phyloP scores from a whole-genome alignment of 2,329 filamentous ascomycete species.

The Raffaelea deltoideospora region DNA sequence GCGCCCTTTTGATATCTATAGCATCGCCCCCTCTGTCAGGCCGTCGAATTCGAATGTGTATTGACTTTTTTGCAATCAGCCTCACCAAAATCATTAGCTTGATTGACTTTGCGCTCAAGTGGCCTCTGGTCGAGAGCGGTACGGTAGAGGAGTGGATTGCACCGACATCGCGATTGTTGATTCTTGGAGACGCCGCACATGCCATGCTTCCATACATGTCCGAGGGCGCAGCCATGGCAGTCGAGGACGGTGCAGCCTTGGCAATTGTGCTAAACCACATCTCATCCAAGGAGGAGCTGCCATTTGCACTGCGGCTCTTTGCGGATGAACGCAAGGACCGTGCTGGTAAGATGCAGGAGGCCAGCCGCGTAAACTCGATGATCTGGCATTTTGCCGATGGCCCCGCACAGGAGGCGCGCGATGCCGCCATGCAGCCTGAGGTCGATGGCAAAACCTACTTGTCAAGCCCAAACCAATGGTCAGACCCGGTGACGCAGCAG shows the following conservation, averaged over 20 bases:
- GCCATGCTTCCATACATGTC: too few relatives aligned
- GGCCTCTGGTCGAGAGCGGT: too few relatives aligned
- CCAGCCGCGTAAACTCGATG: conserved; percentile 27
- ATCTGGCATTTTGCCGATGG: conserved; percentile 32
- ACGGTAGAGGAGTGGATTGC: too few relatives aligned
- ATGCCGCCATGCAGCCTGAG: conserved; percentile 24
- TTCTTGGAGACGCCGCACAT: too few relatives aligned
- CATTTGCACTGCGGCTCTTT: conserved; percentile 19
- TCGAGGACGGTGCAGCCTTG: conserved; percentile 25
- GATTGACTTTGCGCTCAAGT: too few relatives aligned
- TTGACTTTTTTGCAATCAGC: too few relatives aligned
- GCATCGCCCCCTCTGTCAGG: too few relatives aligned
- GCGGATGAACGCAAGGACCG: conserved; percentile 19
- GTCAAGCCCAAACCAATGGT: conserved; percentile 31
- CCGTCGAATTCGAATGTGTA: too few relatives aligned
- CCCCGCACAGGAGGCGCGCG: conserved; percentile 23
- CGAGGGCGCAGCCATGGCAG: too few relatives aligned
- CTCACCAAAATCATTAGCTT: too few relatives aligned
- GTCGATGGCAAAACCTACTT: conserved; percentile 20
- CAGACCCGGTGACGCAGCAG: conserved; percentile 26
- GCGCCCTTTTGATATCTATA: too few relatives aligned
- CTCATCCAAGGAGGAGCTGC: conserved; percentile 12
- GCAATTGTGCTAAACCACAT: conserved; percentile 21
- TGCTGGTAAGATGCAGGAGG: conserved; percentile 24
- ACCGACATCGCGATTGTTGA: too few relatives aligned